These are phyloP conservation scores for Thelonectria olida DNA, from an alignment of 2,329 filamentous ascomycete genomes.

Conservation along the genomic window DNA sequence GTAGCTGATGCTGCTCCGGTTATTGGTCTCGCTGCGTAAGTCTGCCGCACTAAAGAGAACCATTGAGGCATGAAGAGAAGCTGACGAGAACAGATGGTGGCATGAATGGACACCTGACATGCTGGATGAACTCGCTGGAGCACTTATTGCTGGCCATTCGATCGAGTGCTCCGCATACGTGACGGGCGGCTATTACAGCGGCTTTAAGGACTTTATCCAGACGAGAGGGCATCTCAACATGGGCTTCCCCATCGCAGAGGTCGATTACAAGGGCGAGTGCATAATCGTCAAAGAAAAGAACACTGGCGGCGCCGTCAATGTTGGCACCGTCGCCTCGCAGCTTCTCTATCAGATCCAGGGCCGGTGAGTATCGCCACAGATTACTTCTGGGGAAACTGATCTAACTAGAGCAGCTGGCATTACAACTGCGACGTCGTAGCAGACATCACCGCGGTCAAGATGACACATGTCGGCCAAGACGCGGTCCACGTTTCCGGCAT, in stretches of 20 bases:
- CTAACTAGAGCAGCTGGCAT: too few species aligned
- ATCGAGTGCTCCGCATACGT: conserved; percentile 61
- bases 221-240: conserved; percentile 43
- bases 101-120: not conserved
- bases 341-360: conserved; percentile 50
- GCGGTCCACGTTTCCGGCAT: conserved; percentile 34
- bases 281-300: conserved; percentile 39
- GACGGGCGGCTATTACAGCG: conserved; percentile 23
- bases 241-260: conserved; percentile 59
- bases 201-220: conserved; percentile 20
- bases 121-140: conserved; percentile 45
- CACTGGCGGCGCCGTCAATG: conserved; percentile 35
- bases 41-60: too few species aligned
- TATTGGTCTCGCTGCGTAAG: not conserved
- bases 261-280: conserved; percentile 52
- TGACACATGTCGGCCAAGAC: conserved; percentile 54
- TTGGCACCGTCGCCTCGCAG: conserved; percentile 42
- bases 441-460: conserved; percentile 40
- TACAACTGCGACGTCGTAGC: conserved; percentile 31
- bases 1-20: not conserved
- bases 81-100: not conserved
- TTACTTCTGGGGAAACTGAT: too few species aligned
- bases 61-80: too few species aligned
- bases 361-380: too few species aligned
- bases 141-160: conserved; percentile 59